Evolutionary conservation across 345 rosid species (phyloP).

Genomic region (Excoecaria agallocha): DNA sequence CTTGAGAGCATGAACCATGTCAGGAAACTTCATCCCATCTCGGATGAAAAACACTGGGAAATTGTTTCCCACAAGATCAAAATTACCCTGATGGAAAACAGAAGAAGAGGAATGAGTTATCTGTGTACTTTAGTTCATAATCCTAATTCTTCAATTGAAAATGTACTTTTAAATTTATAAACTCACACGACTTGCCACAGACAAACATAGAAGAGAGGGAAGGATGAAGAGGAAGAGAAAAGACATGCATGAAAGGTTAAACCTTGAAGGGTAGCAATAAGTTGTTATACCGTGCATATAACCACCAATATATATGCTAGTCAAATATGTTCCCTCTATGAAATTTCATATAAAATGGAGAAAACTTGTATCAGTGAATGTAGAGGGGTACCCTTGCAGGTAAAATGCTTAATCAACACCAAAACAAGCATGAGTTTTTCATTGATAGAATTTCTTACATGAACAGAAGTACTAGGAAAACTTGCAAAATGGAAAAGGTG

Average conservation of each 20-base stretch:
- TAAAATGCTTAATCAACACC: not conserved
- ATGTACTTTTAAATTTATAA: not conserved
- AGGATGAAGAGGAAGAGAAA: not conserved
- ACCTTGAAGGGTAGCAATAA: not conserved
- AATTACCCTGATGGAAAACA: conserved; percentile 23
- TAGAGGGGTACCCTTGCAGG: not conserved
- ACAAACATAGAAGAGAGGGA: not conserved
- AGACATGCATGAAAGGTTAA: not conserved
- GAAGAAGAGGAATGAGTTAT: not conserved
- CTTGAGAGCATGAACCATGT: conserved; percentile 30
- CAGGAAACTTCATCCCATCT: conserved; percentile 33
- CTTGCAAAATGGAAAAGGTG: too few species aligned
- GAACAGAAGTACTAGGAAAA: too few species aligned
- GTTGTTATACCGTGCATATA: too few species aligned
- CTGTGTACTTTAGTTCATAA: not conserved
- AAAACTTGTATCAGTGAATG: not conserved
- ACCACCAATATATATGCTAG: too few species aligned
- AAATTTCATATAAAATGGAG: not conserved
- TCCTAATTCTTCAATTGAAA: not conserved
- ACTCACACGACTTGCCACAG: not conserved
- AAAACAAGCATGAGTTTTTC: not conserved
- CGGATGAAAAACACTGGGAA: conserved; percentile 30
- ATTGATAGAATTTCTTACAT: not conserved
- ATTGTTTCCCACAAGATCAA: conserved; percentile 33
- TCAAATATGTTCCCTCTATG: not conserved